Conservation (phyloP, 306 rosid species). For the Leucaena leucocephala region DNA sequence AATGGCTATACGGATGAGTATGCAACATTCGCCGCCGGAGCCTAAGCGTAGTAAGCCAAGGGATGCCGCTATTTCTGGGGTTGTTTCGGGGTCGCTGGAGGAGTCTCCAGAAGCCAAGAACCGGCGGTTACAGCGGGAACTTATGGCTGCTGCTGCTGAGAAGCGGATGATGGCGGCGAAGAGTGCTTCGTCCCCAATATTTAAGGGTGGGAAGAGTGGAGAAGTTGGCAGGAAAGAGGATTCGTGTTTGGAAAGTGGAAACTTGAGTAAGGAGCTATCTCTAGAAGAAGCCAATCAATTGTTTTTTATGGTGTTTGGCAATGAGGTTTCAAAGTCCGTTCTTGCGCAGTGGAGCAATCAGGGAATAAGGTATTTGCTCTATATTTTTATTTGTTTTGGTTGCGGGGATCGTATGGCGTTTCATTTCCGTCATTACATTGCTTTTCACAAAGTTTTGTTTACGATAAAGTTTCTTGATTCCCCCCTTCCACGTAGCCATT, state of each 20-base stretch:
- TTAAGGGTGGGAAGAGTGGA: constrained; percentile 30
- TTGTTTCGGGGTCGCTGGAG: constrained; percentile 49
- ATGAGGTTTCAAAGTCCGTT: constrained; percentile 73
- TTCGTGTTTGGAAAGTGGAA: constrained; percentile 44
- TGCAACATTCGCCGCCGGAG: constrained; percentile 82
- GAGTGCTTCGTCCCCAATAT: constrained; percentile 28
- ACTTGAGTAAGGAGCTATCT: constrained; percentile 60
- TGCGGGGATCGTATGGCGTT: background rate
- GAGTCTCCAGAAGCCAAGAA: constrained; percentile 68
- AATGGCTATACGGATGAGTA: constrained; percentile 88
- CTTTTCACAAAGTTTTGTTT: background rate
- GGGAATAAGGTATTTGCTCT: constrained; percentile 75
- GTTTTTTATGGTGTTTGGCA: constrained; percentile 86
- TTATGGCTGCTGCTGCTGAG: constrained; percentile 96
- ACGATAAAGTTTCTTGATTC: background rate
- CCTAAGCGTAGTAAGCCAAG: constrained; percentile 89
- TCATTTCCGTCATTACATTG: background rate
- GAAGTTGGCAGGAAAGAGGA: constrained; percentile 49
- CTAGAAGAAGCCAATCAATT: constrained; percentile 66
- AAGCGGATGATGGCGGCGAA: constrained; percentile 63
- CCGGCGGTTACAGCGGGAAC: constrained; percentile 78
- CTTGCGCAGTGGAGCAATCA: constrained; percentile 96
- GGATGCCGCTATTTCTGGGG: constrained; percentile 53
- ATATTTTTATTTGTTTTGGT: background rate
- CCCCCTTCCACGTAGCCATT: background rate